Conservation (phyloP, 164 flowering plant species). For the Piper longum region DNA sequence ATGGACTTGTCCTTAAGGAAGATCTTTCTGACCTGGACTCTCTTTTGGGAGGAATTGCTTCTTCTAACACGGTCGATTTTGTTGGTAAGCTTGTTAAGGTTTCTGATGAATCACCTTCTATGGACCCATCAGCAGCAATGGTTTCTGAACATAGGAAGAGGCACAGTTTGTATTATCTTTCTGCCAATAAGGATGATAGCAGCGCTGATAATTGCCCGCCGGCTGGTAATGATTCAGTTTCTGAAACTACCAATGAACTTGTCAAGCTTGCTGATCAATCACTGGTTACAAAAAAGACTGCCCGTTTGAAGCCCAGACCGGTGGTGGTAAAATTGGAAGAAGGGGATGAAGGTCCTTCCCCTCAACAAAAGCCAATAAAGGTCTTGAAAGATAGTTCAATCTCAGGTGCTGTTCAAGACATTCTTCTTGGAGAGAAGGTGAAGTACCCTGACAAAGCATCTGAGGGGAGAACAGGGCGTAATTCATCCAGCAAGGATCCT, state of each 20-base stretch:
- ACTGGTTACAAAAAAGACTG: conserved; percentile 35
- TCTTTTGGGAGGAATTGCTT: conserved; percentile 42
- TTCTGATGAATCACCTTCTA: conserved; percentile 9
- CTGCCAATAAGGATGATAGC: conserved; percentile 38
- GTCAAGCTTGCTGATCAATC: conserved; percentile 61
- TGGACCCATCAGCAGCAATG: conserved; percentile 38
- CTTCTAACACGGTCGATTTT: conserved; percentile 30
- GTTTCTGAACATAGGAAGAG: conserved; percentile 72
- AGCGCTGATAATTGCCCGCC: conserved; percentile 58
- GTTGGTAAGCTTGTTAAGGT: conserved; percentile 18
- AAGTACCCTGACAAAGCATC: conserved; percentile 16
- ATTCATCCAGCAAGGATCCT: conserved; percentile 9
- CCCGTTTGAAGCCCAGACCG: conserved; percentile 61
- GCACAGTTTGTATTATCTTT: conserved; percentile 82
- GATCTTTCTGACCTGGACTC: conserved; percentile 55
- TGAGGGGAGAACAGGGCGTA: conserved; percentile 37
- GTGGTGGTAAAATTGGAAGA: conserved; percentile 79
- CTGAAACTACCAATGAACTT: conserved; percentile 44
- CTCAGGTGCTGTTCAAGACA: conserved; percentile 64
- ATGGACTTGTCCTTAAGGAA: conserved; percentile 52
- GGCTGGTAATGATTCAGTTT: conserved; percentile 48
- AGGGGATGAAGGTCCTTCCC: conserved; percentile 24
- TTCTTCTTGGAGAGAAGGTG: conserved; percentile 43
- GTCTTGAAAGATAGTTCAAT: conserved; percentile 32
- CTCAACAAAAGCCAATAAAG: conserved; percentile 11